Base-by-base conservation (phyloP, 192 early-diverging fungal genomes). In the Cladochytrium replicatum region DNA sequence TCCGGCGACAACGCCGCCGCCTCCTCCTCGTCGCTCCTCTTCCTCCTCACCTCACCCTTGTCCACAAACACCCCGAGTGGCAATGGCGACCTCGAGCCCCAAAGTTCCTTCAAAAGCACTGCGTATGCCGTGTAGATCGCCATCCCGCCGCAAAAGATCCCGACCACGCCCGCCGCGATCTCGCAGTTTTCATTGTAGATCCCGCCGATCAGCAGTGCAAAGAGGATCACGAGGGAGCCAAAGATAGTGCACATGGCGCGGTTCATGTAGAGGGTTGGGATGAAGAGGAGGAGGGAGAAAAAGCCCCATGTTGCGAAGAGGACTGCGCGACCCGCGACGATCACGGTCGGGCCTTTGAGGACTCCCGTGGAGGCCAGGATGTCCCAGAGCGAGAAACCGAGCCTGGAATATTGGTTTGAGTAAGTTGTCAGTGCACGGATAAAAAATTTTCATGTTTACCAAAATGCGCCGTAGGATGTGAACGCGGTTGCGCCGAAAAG, bases 401-500 rank as follows among this genome's bases (percentile, higher is more conserved):
- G 72, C 78, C 82, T 23, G 72, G 82, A 44, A 72, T 80, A 23
- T 49, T 55, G 4, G 54, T 60, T 38, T 15, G 13, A 48, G 57
- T 6, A 11, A 29, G 11, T 42, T n/a, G n/a, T 0, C 15, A 45
- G 0, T 25, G 24, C 13, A 3, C 22, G 25, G 30, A 29, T 24
- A 19, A 24, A 58, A 22, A 21, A 29, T 26, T 39, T 32, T 48
- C 27, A 48, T 32, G 52, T 44, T 21, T 48, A 54, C 57, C 57
- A 71, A 25, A 51, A 45, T 13, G 29, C 43, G 21, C 47, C 24
- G 46, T 78, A 85, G 21, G 75, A 76, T 32, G 78, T 68, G 64
- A 87, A 87, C 6, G 81, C 83, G 8, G 83, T 87, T 43, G 85
- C 85, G 55, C 85, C 84, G 71, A 89, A 87, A 6, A 83, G 86